Evolutionary conservation across 768 basidiomycete genomes (phyloP).

Genomic region (Xerocomellus chrysenteron): DNA sequence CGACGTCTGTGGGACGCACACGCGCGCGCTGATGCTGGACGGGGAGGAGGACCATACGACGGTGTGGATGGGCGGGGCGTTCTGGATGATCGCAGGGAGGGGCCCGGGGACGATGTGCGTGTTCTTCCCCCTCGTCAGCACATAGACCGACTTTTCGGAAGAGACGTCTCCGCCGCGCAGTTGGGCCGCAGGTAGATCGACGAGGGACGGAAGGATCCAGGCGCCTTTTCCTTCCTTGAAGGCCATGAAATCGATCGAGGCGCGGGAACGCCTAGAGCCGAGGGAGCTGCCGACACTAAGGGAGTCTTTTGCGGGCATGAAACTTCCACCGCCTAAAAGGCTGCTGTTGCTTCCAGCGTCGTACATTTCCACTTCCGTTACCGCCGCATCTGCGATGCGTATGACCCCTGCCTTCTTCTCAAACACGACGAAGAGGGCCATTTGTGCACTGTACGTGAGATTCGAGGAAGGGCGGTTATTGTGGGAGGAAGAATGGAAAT

Average conservation of each 20-base stretch:
- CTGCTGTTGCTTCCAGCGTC: conserved; percentile 27
- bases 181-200: conserved; percentile 24
- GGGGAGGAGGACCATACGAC: conserved; percentile 62
- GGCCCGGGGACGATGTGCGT: conserved; percentile 71
- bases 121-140: conserved; percentile 67
- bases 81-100: conserved; percentile 51
- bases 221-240: conserved; percentile 34
- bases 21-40: conserved; percentile 50
- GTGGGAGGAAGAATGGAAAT: conserved; percentile 34
- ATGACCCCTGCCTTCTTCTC: conserved; percentile 89
- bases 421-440: conserved; percentile 79
- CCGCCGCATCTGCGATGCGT: conserved; percentile 75
- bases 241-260: conserved; percentile 45
- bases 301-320: conserved; percentile 23
- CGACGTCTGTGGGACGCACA: conserved; percentile 37
- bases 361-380: conserved; percentile 71
- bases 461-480: conserved; percentile 31
- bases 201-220: conserved; percentile 29
- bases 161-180: conserved; percentile 17
- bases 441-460: conserved; percentile 63
- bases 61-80: conserved; percentile 50
- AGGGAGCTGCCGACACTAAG: conserved; percentile 25
- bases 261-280: conserved; percentile 37
- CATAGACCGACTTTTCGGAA: conserved; percentile 45
- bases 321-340: conserved; percentile 18